Conservation (phyloP, 495 filamentous ascomycete genomes). For the Cryomyces minteri region DNA sequence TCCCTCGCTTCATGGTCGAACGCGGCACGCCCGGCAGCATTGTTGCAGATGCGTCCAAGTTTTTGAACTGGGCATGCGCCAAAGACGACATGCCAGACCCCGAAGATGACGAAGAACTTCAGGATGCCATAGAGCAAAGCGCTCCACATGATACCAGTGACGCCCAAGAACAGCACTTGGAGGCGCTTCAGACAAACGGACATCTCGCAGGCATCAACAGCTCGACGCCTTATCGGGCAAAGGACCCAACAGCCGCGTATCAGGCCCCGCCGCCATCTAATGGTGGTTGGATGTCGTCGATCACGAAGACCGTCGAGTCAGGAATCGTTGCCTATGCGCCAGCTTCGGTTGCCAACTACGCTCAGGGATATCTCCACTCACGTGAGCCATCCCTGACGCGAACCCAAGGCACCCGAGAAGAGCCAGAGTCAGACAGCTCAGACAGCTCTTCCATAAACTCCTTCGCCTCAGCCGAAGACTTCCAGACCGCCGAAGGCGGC, state of each 20-base stretch:
- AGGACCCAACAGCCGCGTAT: background rate
- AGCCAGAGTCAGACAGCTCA: constrained; percentile 1
- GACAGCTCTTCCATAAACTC: constrained; percentile 9
- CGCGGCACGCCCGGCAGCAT: constrained; percentile 76
- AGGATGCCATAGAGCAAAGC: background rate
- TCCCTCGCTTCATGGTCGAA: constrained; percentile 89
- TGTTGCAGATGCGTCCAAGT: constrained; percentile 63
- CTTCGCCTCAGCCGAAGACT: constrained; percentile 19
- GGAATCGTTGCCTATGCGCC: constrained; percentile 8
- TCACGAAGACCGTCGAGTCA: constrained; percentile 1
- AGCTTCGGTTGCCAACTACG: constrained; percentile 1
- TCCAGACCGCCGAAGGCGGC: constrained; percentile 8
- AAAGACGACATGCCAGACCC: constrained; percentile 26
- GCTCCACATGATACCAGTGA: constrained; percentile 6
- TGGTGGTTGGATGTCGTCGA: constrained; percentile 5
- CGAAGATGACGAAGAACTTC: constrained; percentile 15
- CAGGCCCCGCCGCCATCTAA: background rate
- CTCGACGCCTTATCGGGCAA: background rate
- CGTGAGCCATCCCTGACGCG: background rate
- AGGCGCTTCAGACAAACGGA: background rate
- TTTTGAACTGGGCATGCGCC: constrained; percentile 64
- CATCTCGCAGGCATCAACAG: background rate
- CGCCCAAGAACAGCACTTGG: constrained; percentile 1
- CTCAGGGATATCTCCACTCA: background rate
- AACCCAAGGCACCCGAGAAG: background rate